Base-by-base conservation (phyloP, 23 red algal species). In the Cyanidiococcus yangmingshanensis region DNA sequence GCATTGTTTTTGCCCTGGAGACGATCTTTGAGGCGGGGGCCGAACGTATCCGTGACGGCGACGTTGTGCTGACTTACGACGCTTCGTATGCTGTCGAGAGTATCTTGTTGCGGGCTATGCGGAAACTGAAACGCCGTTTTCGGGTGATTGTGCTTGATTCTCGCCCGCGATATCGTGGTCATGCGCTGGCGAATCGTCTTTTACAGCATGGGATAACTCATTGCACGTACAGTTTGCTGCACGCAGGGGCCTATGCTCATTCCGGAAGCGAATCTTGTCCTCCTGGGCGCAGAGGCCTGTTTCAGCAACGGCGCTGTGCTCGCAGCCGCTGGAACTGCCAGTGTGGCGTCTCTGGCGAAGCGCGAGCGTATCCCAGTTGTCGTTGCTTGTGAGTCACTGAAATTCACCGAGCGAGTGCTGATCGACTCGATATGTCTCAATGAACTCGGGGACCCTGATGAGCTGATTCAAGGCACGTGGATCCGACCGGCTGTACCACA, bases 391-490 rank as follows among this genome's bases (percentile, higher is more conserved):
- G 76, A 86, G n/a, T 40, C 67, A 31, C 59, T 86, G 75, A 86
- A 86, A 39, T 86, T 86, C 40, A 57, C 75, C 41, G 83, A 86
- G 45, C 59, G 83, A 25, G 58, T 45, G 32, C 29, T 71, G 37
- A 37, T 86, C 37, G 83, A 86, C 59, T 57, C 83, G 0, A 77
- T 86, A 1, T 40, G 76, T 36, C 79, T 79, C 75, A 86, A 86
- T 58, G 83, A 86, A 59, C 0, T 86, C 1, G 83, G 83, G 15
- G 40, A 86, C 37, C 2, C 83, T 33, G 76, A 79, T 2, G 76
- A 86, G 0, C 31, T 86, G 45, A 50, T 79, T 2, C 29, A 36
- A 15, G 31, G 34, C 39, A 54, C 57, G 25, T n/a, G 50, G 32
- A 71, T 68, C 2, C 15, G 50, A 37, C 34, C 39, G 1, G 3